A percentile compares a stretch with the other conserved stretches of the same genome.
These are phyloP conservation scores for Batkoa obscura DNA, from an alignment of 371 early-diverging fungal genomes.

Conservation along the genomic window DNA sequence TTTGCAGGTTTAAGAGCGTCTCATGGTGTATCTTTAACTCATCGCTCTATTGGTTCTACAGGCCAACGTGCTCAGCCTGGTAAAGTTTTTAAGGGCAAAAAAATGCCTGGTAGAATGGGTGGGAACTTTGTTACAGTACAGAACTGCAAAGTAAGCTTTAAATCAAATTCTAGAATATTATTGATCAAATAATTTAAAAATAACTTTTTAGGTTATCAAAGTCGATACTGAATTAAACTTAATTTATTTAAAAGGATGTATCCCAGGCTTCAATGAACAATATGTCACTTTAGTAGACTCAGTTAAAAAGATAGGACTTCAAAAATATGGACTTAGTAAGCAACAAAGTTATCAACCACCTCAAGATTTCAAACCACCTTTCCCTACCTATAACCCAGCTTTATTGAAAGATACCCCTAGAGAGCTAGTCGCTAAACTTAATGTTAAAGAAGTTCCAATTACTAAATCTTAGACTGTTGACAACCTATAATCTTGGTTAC, in stretches of 20 bases:
- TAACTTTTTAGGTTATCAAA: slow-evolving; percentile 40
- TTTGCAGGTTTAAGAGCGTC: slow-evolving; percentile 83
- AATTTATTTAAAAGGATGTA: slow-evolving; percentile 75
- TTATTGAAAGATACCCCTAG: slow-evolving; percentile 24
- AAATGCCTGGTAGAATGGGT: slow-evolving; percentile 96
- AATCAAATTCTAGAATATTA: background rate
- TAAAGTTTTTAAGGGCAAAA: slow-evolving; percentile 87
- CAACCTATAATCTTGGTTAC: no score
- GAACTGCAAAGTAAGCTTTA: slow-evolving; percentile 37
- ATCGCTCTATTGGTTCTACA: slow-evolving; percentile 87
- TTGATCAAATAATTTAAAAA: background rate
- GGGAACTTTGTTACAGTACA: slow-evolving; percentile 63
- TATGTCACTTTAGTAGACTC: slow-evolving; percentile 75
- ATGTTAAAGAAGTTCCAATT: no score
- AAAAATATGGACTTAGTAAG: slow-evolving; percentile 19
- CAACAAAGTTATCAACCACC: slow-evolving; percentile 14
- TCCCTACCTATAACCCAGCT: slow-evolving; percentile 42
- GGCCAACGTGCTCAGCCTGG: slow-evolving; percentile 82
- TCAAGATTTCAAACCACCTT: slow-evolving; percentile 43
- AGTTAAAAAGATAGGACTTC: slow-evolving; percentile 47
- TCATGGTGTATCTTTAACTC: slow-evolving; percentile 84
- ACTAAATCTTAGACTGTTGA: no score
- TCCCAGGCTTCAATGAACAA: slow-evolving; percentile 76
- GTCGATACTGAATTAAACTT: slow-evolving; percentile 68
- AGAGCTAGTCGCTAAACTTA: slow-evolving; percentile 31